phyloP scores from a whole-genome alignment of 139 green algal species.

The Ulvella scutata region DNA sequence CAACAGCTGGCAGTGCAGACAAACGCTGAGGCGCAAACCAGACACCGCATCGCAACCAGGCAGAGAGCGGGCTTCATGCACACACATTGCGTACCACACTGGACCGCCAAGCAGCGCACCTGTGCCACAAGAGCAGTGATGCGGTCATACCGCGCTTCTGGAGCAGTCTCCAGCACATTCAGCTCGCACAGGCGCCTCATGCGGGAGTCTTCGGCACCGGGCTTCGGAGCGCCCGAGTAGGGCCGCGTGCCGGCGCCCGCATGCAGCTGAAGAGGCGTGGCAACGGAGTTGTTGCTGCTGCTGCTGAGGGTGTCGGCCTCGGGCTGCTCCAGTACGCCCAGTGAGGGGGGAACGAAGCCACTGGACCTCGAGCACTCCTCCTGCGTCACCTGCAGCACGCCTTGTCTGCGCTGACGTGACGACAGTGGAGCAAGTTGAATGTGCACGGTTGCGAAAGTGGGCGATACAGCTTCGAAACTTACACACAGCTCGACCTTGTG shows the following conservation, averaged over 20 bases:
- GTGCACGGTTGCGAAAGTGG: no score
- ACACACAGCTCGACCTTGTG: no score
- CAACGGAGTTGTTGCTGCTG: background rate
- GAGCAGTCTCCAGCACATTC: conserved; percentile 31
- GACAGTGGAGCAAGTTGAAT: no score
- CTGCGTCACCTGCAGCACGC: no score
- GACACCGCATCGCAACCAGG: no score
- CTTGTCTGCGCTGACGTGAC: no score
- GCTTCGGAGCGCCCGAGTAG: conserved; percentile 14
- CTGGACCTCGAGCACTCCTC: no score
- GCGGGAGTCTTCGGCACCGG: conserved; percentile 18
- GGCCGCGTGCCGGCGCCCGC: background rate
- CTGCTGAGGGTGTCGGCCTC: background rate
- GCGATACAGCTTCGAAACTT: no score
- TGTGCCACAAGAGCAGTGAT: conserved; percentile 33
- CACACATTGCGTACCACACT: conserved; percentile 31
- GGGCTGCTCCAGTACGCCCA: background rate
- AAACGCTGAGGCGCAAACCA: no score
- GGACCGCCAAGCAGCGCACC: conserved; percentile 3
- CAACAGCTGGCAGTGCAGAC: no score
- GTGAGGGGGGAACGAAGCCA: background rate
- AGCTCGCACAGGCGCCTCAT: conserved; percentile 22
- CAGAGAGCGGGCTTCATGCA: background rate
- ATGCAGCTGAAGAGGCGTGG: background rate
- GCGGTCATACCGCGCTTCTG: conserved; percentile 49